Evolutionary conservation across 1,284 basidiomycete species (phyloP).

Genomic region (Ganoderma lucidum): DNA sequence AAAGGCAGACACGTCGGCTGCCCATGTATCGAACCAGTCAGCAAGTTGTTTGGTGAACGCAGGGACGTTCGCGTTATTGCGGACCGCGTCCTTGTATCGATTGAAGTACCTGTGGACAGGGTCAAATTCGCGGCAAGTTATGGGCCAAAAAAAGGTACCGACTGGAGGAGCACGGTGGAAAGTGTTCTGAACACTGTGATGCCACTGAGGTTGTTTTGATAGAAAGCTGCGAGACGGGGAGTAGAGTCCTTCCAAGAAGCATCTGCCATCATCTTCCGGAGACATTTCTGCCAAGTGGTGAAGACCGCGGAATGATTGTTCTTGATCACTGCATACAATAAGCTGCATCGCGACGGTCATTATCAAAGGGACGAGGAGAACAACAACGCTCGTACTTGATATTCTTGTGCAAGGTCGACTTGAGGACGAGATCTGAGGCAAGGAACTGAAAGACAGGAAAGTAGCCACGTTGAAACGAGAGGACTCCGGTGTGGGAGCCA

Average conservation of each 20-base stretch:
- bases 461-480: constrained; percentile 71
- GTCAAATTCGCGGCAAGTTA: not conserved
- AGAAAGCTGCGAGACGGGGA: constrained; percentile 29
- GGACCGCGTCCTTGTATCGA: constrained; percentile 63
- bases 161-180: constrained; percentile 62
- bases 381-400: constrained; percentile 55
- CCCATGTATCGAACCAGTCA: constrained; percentile 59
- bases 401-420: constrained; percentile 60
- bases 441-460: constrained; percentile 71
- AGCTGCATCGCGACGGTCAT: constrained; percentile 44
- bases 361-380: not conserved
- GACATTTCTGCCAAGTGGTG: constrained; percentile 49
- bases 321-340: constrained; percentile 61
- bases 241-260: constrained; percentile 45
- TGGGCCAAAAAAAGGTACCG: constrained; percentile 2
- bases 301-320: constrained; percentile 50
- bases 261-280: constrained; percentile 49
- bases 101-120: constrained; percentile 55
- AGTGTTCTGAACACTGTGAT: constrained; percentile 54
- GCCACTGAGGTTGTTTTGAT: constrained; percentile 42
- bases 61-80: constrained; percentile 52
- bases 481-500: constrained; percentile 41
- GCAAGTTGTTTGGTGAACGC: constrained; percentile 51
- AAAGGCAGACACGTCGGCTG: constrained; percentile 44
- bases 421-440: constrained; percentile 68